Percentiles rank a stretch among this genome's conserved stretches.
phyloP scores from a whole-genome alignment of 257 asterid species.

The Asclepias syriaca region DNA sequence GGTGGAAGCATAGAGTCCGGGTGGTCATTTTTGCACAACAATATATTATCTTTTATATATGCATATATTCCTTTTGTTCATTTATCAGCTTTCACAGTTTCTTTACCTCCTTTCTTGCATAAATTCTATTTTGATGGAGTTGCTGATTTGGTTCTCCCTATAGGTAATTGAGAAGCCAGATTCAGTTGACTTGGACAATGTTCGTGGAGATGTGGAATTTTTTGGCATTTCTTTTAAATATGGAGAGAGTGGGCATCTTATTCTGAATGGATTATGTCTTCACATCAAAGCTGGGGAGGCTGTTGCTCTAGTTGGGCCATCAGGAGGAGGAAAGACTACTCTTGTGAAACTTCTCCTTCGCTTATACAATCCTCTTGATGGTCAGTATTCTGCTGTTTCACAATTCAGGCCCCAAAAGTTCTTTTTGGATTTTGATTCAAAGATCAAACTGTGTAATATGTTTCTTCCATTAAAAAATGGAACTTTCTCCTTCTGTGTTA shows the following conservation, averaged over 20 bases:
- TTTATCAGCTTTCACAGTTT: background rate
- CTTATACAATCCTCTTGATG: conserved; percentile 71
- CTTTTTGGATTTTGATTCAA: background rate
- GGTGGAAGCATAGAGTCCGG: background rate
- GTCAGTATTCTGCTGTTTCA: conserved; percentile 27
- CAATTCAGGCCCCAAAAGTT: background rate
- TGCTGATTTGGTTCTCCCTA: background rate
- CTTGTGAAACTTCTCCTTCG: conserved; percentile 92
- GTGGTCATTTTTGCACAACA: background rate
- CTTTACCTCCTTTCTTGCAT: background rate
- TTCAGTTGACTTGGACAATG: conserved; percentile 50
- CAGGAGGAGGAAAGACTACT: conserved; percentile 97
- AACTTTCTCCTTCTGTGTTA: conserved; percentile 17
- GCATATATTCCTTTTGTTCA: background rate
- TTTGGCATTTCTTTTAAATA: conserved; percentile 64
- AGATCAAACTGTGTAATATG: background rate
- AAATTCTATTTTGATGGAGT: background rate
- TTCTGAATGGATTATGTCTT: conserved; percentile 52
- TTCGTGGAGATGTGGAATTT: conserved; percentile 63
- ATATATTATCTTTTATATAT: background rate
- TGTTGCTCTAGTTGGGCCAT: conserved; percentile 90
- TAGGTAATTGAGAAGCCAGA: conserved; percentile 67
- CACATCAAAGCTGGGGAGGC: conserved; percentile 82
- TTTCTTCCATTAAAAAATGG: conserved; percentile 7
- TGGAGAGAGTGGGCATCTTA: conserved; percentile 42